These are phyloP conservation scores for Cutaneotrichosporon sp. DNA, from an alignment of 1,284 basidiomycete genomes.

Conservation along the genomic window DNA sequence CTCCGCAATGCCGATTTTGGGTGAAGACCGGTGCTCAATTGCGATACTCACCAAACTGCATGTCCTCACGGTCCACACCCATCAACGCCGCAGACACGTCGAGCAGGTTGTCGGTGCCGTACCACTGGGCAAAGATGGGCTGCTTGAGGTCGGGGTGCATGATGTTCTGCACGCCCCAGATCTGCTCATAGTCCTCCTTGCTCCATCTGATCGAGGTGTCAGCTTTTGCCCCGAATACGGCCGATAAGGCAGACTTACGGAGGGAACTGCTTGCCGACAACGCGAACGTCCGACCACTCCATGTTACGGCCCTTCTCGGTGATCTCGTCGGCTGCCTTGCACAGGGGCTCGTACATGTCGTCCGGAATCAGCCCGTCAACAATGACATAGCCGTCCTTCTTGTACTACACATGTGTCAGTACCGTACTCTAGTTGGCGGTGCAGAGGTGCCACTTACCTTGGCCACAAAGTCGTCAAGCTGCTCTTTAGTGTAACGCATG, in stretches of 20 bases:
- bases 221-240: not conserved
- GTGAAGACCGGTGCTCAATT: not conserved
- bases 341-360: slow-evolving; percentile 50
- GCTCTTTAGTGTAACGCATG: slow-evolving; percentile 19
- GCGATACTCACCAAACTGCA: slow-evolving; percentile 64
- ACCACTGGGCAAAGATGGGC: slow-evolving; percentile 61
- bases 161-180: slow-evolving; percentile 73
- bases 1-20: not conserved
- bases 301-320: slow-evolving; percentile 59
- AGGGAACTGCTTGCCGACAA: slow-evolving; percentile 76
- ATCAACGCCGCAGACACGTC: slow-evolving; percentile 55
- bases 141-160: slow-evolving; percentile 69
- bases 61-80: slow-evolving; percentile 55
- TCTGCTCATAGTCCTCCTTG: slow-evolving; percentile 51
- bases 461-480: slow-evolving; percentile 19
- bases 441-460: no score
- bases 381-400: slow-evolving; percentile 65
- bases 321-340: slow-evolving; percentile 55
- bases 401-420: slow-evolving; percentile 49
- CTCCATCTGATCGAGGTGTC: not conserved
- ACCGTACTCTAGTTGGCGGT: not conserved
- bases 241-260: slow-evolving; percentile 50
- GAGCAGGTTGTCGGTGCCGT: slow-evolving; percentile 58
- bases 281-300: slow-evolving; percentile 62
- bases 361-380: slow-evolving; percentile 58